Percentiles rank a stretch among this genome's conserved stretches.
These are phyloP conservation scores for Syncephalastrum racemosum DNA, from an alignment of 371 early-diverging fungal species.

Conservation along the genomic window DNA sequence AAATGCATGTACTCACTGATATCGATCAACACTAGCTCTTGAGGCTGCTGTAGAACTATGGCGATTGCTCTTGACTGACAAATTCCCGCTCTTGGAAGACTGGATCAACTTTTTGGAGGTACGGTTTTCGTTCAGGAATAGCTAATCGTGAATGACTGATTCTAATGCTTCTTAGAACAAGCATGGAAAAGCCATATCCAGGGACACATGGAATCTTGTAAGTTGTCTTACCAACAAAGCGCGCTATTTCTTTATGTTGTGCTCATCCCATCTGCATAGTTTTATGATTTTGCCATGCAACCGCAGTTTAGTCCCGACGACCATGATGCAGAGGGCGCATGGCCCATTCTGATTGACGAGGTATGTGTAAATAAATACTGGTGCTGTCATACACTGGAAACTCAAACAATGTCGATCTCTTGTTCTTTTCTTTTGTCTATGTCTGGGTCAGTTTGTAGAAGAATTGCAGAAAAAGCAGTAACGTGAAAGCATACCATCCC, in stretches of 20 bases:
- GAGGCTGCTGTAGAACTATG: slow-evolving; percentile 79
- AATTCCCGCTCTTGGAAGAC: slow-evolving; percentile 61
- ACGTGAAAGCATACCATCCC: background rate
- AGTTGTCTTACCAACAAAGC: slow-evolving; percentile 5
- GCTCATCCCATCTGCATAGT: slow-evolving; percentile 37
- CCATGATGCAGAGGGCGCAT: slow-evolving; percentile 81
- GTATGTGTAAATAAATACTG: slow-evolving; percentile 26
- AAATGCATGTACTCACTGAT: slow-evolving; percentile 3
- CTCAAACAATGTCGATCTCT: background rate
- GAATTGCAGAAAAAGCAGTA: slow-evolving; percentile 10
- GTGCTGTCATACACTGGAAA: background rate
- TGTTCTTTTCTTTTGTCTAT: background rate
- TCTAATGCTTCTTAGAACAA: slow-evolving; percentile 47
- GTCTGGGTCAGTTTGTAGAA: slow-evolving; percentile 13
- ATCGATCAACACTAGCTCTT: slow-evolving; percentile 44
- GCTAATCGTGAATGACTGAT: background rate
- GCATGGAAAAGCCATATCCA: slow-evolving; percentile 76
- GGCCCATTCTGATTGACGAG: slow-evolving; percentile 83
- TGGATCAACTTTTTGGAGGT: slow-evolving; percentile 76
- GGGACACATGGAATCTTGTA: slow-evolving; percentile 86
- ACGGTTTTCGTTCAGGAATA: background rate
- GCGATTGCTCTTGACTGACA: slow-evolving; percentile 63
- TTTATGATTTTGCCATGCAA: slow-evolving; percentile 75
- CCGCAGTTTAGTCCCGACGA: slow-evolving; percentile 57
- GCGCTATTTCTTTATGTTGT: slow-evolving; percentile 4